A percentile compares a stretch with the other conserved stretches of the same genome.
Evolutionary conservation across 2,329 filamentous ascomycete genomes (phyloP).

Genomic region (Parascedosporium putredinis): DNA sequence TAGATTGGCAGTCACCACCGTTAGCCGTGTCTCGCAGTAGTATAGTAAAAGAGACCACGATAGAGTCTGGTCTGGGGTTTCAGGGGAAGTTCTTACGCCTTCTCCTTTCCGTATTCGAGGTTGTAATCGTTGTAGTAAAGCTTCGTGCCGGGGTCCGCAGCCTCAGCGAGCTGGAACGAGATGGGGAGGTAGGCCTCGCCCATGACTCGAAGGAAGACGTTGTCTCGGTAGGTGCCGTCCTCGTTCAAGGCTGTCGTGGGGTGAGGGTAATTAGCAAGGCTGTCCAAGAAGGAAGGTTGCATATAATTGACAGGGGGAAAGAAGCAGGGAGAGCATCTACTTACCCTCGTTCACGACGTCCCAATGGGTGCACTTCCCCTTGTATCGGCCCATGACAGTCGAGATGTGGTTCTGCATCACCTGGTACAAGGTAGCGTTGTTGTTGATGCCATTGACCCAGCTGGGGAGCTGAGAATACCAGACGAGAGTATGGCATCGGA

Average conservation of each 20-base stretch:
- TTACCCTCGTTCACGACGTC: conserved; percentile 41
- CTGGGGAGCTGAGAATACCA: conserved; percentile 30
- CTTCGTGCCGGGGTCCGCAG: conserved; percentile 34
- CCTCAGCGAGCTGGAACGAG: conserved; percentile 36
- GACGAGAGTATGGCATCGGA: conserved; percentile 53
- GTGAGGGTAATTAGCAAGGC: not conserved
- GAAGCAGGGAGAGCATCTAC: no score
- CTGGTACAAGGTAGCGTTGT: conserved; percentile 37
- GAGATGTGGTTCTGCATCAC: conserved; percentile 43
- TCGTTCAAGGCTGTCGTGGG: conserved; percentile 34
- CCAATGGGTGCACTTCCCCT: conserved; percentile 38
- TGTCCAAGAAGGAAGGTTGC: no score
- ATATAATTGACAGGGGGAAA: no score
- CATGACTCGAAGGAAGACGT: conserved; percentile 35
- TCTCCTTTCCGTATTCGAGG: conserved; percentile 29
- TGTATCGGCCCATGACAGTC: conserved; percentile 31
- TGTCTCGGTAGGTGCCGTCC: conserved; percentile 33
- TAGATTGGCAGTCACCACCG: not conserved
- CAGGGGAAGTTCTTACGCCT: no score
- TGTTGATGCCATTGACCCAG: conserved; percentile 26
- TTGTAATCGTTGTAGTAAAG: conserved; percentile 46
- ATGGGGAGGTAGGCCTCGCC: conserved; percentile 39
- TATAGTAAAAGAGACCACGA: no score
- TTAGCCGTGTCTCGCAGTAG: not conserved
- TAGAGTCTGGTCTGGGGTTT: no score